Percentiles rank a stretch among this genome's conserved stretches.
Conservation (phyloP, 2,329 filamentous ascomycete species). For the Cladobotryum mycophilum region DNA sequence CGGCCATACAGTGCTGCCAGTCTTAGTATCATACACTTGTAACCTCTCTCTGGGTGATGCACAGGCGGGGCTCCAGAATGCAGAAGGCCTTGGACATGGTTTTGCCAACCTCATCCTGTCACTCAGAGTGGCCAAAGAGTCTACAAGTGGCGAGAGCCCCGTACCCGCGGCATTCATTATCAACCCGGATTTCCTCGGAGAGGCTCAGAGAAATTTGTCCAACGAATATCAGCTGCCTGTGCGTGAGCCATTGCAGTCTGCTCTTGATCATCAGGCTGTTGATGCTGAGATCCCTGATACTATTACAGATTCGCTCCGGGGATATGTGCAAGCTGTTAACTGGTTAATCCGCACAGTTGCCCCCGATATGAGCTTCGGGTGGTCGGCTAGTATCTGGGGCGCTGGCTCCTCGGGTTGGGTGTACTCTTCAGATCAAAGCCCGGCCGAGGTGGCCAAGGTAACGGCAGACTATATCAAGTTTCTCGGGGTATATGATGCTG, state of each 20-base stretch:
- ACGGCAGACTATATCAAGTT: background rate
- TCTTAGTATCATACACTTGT: slow-evolving; percentile 9
- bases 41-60: background rate
- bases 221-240: background rate
- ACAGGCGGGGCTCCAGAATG: background rate
- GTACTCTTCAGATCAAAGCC: background rate
- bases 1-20: background rate
- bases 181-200: slow-evolving; percentile 6
- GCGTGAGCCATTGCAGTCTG: background rate
- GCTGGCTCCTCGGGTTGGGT: background rate
- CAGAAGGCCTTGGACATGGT: background rate
- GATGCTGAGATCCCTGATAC: background rate
- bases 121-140: background rate
- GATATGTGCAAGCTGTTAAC: slow-evolving; percentile 6
- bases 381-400: slow-evolving; percentile 7
- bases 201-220: background rate
- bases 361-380: slow-evolving; percentile 1
- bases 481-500: background rate
- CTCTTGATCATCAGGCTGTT: background rate
- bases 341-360: slow-evolving; percentile 5
- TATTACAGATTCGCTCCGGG: background rate
- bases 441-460: background rate
- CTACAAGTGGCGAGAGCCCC: background rate
- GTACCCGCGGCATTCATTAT: slow-evolving; percentile 1
- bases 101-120: slow-evolving; percentile 8